A percentile compares a stretch with the other conserved stretches of the same genome.
Evolutionary conservation across 257 asterid species (phyloP).

Genomic region (Nicotiana paniculata): DNA sequence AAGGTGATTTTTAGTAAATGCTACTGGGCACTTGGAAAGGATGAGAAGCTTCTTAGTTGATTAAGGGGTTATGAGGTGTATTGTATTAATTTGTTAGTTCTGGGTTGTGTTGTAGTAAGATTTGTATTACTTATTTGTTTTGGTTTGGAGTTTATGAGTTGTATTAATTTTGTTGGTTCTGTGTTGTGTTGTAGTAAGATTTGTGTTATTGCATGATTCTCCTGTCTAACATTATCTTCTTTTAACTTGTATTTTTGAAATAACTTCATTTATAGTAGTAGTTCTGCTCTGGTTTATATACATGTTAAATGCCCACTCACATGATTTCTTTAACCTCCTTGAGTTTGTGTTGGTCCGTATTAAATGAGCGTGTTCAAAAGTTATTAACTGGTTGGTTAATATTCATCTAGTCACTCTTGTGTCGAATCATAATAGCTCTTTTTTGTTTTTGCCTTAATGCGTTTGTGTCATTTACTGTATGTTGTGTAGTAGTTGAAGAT

Average conservation of each 20-base stretch:
- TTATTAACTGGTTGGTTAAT: neutral
- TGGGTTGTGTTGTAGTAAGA: neutral
- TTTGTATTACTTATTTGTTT: neutral
- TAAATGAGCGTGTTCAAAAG: neutral
- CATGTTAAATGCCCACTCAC: neutral
- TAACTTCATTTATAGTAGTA: neutral
- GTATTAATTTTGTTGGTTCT: neutral
- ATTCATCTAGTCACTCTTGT: neutral
- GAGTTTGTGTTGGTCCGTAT: neutral
- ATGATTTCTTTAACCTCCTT: neutral
- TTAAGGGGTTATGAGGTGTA: neutral
- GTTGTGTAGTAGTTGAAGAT: neutral
- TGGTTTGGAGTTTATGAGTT: neutral
- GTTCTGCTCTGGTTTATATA: neutral
- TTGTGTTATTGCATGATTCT: neutral
- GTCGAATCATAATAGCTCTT: neutral
- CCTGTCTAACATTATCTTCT: too few relatives aligned
- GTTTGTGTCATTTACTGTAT: neutral
- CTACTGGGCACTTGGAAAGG: neutral
- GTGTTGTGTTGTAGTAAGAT: neutral
- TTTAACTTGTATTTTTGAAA: neutral
- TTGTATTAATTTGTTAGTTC: neutral
- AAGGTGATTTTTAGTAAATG: neutral
- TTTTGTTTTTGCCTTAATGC: neutral
- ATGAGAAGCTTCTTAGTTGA: neutral